phyloP scores from a whole-genome alignment of 1,139 yeast species.

The Sugiyamaella xylanicola region DNA sequence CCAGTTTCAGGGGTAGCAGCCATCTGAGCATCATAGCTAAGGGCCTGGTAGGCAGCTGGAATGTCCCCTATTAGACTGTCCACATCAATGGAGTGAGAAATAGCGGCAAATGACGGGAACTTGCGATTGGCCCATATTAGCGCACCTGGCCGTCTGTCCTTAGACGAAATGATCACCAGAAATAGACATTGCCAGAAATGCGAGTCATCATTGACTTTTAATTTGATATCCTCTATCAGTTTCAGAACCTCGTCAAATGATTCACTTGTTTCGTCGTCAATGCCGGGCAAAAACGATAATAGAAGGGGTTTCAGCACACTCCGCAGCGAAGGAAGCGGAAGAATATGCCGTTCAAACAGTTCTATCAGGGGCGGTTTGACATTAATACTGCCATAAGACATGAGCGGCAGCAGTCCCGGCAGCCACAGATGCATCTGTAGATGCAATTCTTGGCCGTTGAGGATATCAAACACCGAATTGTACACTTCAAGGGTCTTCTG shows the following conservation, averaged over 20 bases:
- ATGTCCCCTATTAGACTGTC: constrained; percentile 18
- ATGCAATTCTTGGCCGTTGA: constrained; percentile 39
- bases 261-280: constrained; percentile 91
- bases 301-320: constrained; percentile 67
- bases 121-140: constrained; percentile 70
- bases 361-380: constrained; percentile 76
- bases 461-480: constrained; percentile 62
- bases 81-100: constrained; percentile 16
- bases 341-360: constrained; percentile 58
- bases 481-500: constrained; percentile 82
- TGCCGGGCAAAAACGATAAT: constrained; percentile 76
- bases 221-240: constrained; percentile 62
- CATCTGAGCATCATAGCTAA: constrained; percentile 60
- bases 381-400: constrained; percentile 84
- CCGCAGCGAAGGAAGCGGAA: constrained; percentile 54
- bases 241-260: constrained; percentile 63
- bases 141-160: constrained; percentile 82
- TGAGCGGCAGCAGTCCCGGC: constrained; percentile 83
- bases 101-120: constrained; percentile 57
- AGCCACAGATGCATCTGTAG: constrained; percentile 62
- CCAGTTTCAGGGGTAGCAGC: constrained; percentile 69
- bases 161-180: constrained; percentile 70
- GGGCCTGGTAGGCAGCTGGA: constrained; percentile 29
- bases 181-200: constrained; percentile 88
- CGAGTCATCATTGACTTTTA: constrained; percentile 63